Conservation (phyloP, 768 basidiomycete species). For the Gelatoporia subvermispora region DNA sequence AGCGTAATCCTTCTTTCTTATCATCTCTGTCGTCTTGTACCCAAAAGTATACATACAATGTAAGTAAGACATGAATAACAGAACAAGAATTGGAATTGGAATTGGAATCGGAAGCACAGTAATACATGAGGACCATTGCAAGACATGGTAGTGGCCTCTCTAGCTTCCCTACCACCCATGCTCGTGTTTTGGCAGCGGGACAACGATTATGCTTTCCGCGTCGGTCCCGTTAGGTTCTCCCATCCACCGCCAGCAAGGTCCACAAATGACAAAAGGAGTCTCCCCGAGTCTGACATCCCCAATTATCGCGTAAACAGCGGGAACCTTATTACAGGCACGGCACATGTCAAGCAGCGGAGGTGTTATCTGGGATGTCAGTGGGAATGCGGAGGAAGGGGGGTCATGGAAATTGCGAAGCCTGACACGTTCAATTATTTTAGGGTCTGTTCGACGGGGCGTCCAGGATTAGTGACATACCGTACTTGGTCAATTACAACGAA, state of each 20-base stretch:
- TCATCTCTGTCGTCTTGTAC: no score
- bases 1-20: no score
- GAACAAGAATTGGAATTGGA: no score
- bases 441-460: not conserved
- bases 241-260: slow-evolving; percentile 69
- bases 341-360: slow-evolving; percentile 61
- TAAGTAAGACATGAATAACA: no score
- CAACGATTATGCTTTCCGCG: slow-evolving; percentile 38
- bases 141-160: not conserved
- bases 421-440: slow-evolving; percentile 5
- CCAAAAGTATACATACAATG: no score
- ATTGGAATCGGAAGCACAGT: no score
- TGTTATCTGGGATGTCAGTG: slow-evolving; percentile 61
- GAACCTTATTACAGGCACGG: slow-evolving; percentile 64
- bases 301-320: slow-evolving; percentile 61
- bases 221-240: slow-evolving; percentile 44
- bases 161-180: slow-evolving; percentile 28
- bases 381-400: slow-evolving; percentile 50
- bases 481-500: slow-evolving; percentile 71
- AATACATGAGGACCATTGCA: not conserved
- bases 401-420: slow-evolving; percentile 63
- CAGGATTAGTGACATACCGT: slow-evolving; percentile 37
- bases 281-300: slow-evolving; percentile 75
- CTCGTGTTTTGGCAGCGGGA: slow-evolving; percentile 46
- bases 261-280: slow-evolving; percentile 71